Evolutionary conservation across 441 rosid genomes (phyloP).

Genomic region (Adansonia rubrostipa): DNA sequence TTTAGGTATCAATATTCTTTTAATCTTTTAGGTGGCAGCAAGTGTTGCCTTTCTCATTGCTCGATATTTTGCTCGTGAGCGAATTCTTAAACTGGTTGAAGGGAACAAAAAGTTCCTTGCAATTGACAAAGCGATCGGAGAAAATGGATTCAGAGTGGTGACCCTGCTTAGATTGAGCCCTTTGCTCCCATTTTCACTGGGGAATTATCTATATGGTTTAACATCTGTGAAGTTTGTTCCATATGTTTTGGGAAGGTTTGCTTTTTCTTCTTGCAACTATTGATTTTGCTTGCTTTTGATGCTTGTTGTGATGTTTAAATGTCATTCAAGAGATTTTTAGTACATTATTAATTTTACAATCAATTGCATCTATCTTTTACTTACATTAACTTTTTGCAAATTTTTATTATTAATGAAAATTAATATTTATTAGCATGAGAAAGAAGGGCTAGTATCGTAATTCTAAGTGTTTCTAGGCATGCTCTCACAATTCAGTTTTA

Average conservation of each 20-base stretch:
- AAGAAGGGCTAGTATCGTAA: not conserved
- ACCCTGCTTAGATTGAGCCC: conserved; percentile 98
- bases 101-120: conserved; percentile 97
- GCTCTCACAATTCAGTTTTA: not conserved
- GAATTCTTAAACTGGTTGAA: conserved; percentile 89
- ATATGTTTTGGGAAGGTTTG: conserved; percentile 90
- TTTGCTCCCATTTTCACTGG: conserved; percentile 93
- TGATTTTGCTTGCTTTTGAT: too few species aligned
- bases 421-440: conserved; percentile 2
- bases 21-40: conserved; percentile 75
- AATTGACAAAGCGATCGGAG: conserved; percentile 96
- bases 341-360: not conserved
- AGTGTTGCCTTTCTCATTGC: conserved; percentile 92
- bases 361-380: conserved; percentile 1
- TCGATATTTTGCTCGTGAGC: conserved; percentile 95
- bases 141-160: conserved; percentile 90
- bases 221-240: conserved; percentile 95
- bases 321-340: not conserved
- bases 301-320: conserved; percentile 4
- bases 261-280: conserved; percentile 21
- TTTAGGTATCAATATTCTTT: conserved; percentile 31
- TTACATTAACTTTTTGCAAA: not conserved
- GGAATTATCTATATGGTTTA: conserved; percentile 91
- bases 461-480: not conserved
- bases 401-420: not conserved